A percentile compares a stretch with the other conserved stretches of the same genome.
Evolutionary conservation across 1,284 basidiomycete genomes (phyloP).

Genomic region (Rhodotorula sp.): DNA sequence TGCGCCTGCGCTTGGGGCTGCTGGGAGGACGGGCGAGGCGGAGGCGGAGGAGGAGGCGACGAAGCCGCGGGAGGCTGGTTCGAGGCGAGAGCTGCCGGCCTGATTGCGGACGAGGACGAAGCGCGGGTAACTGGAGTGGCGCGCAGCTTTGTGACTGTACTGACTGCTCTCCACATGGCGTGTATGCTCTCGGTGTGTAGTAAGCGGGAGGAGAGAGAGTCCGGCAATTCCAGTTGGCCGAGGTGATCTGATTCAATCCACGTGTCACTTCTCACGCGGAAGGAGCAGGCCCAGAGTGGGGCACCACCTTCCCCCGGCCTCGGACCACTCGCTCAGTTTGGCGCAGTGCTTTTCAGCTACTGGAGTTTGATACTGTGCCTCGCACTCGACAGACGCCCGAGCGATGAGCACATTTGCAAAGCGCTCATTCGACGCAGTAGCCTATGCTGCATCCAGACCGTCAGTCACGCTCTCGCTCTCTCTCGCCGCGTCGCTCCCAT

Average conservation of each 20-base stretch:
- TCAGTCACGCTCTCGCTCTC: constrained; percentile 2
- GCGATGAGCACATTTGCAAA: constrained; percentile 36
- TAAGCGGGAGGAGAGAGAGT: not conserved
- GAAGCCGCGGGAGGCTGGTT: not conserved
- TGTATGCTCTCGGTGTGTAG: not conserved
- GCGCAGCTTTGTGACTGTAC: no score
- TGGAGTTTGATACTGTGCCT: no score
- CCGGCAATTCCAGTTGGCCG: no score
- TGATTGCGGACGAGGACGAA: constrained; percentile 3
- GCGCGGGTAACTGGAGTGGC: not conserved
- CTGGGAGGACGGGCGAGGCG: not conserved
- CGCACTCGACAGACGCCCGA: no score
- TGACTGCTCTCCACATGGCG: not conserved
- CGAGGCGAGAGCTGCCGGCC: constrained; percentile 10
- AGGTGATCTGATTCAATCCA: no score
- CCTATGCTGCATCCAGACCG: constrained; percentile 34
- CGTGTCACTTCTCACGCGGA: no score
- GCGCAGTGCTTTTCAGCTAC: no score
- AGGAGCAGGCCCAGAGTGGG: no score
- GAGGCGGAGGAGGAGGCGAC: not conserved
- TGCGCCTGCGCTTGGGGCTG: not conserved
- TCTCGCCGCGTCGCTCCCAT: not conserved
- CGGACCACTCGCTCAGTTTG: no score
- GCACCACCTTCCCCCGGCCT: no score
- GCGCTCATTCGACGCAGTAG: constrained; percentile 33